Evolutionary conservation across 495 filamentous ascomycete species (phyloP), one percentile per base, ranked within the genome.

Genomic region (Amniculicola lignicola): DNA sequence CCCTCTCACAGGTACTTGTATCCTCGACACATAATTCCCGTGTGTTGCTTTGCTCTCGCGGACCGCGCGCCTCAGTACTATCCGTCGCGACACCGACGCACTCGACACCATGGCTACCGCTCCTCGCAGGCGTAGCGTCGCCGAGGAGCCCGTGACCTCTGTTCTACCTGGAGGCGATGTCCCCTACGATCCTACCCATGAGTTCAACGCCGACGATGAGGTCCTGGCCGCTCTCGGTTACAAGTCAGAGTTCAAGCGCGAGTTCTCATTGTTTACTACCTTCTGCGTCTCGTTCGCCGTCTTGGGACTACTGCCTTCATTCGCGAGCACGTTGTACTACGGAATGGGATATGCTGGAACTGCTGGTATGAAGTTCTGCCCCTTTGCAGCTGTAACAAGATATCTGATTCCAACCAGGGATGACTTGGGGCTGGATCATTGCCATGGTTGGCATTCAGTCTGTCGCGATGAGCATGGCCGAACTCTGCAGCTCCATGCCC

Each of bases 271-370:
- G n/a, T 90, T 85, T 82, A 87, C 85, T 11, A 85, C 85, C 0
- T 90, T 90, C 70, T 87, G 84, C 61, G 85, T 90, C 42, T 84
- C 79, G 51, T 90, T 90, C 66, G 84, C 87, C 4, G 85, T 89
- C 4, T 69, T 90, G 51, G 87, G 87, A 3, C 65, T 90, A 43
- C 69, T 90, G 35, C 87, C 87, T 0, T 86, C 82, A 39, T 88
- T 89, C 64, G 87, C 87, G 4, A 83, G 77, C 47, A 91, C 87
- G 0, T 70, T 91, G 46, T 83, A 77, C 61, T 91, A 88, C 75
- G 87, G 86, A 50, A 85, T 90, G 79, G 87, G 87, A 47, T 90
- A 90, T 72, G 87, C 87, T 16, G 86, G 87, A 10, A 87, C 85
- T 1, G 85, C 82, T 11, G 71, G 71, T 69, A 63, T 37, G 63